Base-by-base conservation (phyloP, 768 basidiomycete genomes). In the Boletellus ananas region DNA sequence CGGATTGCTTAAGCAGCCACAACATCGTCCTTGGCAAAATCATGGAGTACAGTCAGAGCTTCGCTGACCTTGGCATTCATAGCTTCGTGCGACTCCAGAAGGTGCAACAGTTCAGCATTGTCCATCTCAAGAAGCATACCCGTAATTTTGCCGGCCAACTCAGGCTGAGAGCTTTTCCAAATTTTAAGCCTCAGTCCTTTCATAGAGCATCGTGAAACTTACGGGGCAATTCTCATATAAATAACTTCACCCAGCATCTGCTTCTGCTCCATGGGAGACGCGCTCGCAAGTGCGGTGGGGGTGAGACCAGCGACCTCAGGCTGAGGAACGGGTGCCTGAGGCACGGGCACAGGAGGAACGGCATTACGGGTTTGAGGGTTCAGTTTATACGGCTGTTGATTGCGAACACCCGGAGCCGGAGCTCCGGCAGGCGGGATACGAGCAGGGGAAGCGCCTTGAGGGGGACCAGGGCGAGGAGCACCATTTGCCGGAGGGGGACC, bases 121-220 rank as follows among this genome's bases (percentile, higher is more conserved):
- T 97, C 94, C 95, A 99, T 98, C 82, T 99, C 94, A 57, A 97
- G 82, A 64, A 97, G 77, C 94, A 97, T 97, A 49, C 93, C 94
- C 38, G 94, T 97, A 70, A 97, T 96, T 80, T 97, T 97, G 54
- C 96, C 96, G 57, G 96, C 94, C 65, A 96, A 76, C 18, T 95
- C 94, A 50, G 94, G 91, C 62, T 98, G 86, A 50, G 84, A 68
- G 20, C 86, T 91, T 65, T 41, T 29, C 51, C 48, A 20, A 49
- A 46, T 39, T 58, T 40, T 50, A 21, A 47, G 53, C 7, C 49
- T 33, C 40, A 40, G 17, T n/a, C 44, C 54, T 18, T 17, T 47
- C 21, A 36, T n/a, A 13, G 34, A 42, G 23, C 17, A 20, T 35
- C 20, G 20, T 58, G 3, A 31, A 34, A 65, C 90, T 68, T 74